Evolutionary conservation across 1,284 basidiomycete species (phyloP), one percentile per base, ranked within the genome.

Genomic region (Ceratobasidium sp.): DNA sequence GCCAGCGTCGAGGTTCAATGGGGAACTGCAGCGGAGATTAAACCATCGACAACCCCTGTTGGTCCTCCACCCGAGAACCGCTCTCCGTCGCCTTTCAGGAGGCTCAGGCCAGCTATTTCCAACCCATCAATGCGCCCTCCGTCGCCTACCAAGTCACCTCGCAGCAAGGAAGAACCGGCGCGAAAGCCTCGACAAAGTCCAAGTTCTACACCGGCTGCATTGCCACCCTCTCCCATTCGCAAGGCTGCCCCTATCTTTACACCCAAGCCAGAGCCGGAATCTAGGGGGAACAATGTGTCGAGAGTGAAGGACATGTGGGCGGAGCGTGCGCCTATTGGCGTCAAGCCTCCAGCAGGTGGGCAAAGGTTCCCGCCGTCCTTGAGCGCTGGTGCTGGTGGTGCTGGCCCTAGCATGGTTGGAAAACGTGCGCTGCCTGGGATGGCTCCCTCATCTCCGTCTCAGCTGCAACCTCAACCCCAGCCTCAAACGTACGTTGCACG

Each of bases 341-440:
- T 64, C 54, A 72, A 72, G 56, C n/a, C 68, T 48, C 24, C 56
- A 39, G 7, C 43, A 46, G 22, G 58, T 24, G 65, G 0, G n/a
- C 29, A 54, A 24, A 27, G 66, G 34, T 56, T 31, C 31, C n/a
- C n/a, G 24, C 41, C 61, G 41, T 29, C 61, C 13, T 63, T 24
- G 22, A 61, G 58, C 24, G 22, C 53, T 24, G 48, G 65, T 5
- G 29, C 51, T 11, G 37, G 34, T 8, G 22, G 31, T 54, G n/a
- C 48, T 69, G 56, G 68, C 1, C 68, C 68, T 11, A 72, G 41
- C 13, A 27, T 72, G 53, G 68, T 61, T 22, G 68, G 68, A 22
- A 83, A 83, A 14, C 81, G 80, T 37, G 81, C 85, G 2, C 81
- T 86, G 37, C 84, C 85, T 43, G 83, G 84, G 37, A 79, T 84